Base-by-base conservation (phyloP, 352 stramenopile species). In the Aphanomyces astaci region DNA sequence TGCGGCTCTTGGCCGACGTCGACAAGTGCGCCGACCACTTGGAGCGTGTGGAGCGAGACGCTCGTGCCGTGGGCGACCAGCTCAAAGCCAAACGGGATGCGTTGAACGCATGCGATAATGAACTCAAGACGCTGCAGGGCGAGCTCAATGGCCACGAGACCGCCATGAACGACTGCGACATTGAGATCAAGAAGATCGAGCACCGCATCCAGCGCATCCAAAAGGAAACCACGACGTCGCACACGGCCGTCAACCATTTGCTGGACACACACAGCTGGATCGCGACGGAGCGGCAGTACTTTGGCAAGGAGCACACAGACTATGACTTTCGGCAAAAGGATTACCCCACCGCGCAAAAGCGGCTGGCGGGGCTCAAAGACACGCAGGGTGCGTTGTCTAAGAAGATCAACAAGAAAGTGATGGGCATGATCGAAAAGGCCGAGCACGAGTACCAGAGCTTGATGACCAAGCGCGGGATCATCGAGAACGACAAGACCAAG, bases 371-470 rank as follows among this genome's bases (percentile, higher is more conserved):
- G 31, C 72, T 99, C 1, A 94, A 98, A 76, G 81, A 88, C 71
- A 94, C 95, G 45, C 96, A 99, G 74, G 90, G 88, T 27, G 81
- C 81, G 45, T 74, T 99, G 49, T 95, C 81, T 0, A 98, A 98
- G 74, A 99, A 99, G 72, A 98, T 99, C 68, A 99, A 99, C 82
- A 99, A 99, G 76, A 99, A 99, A 72, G 97, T 99, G 4, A 99
- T 99, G 95, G 96, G 94, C 33, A 99, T 99, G 96, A 99, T 99
- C 74, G 97, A 99, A 62, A 99, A 98, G 80, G 96, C 97, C 0
- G 97, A 99, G 77, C 87, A 96, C 53, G 96, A 99, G 74, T 99
- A 99, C 78, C 94, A 98, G 51, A 96, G 98, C 15, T 80, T 99
- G 64, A 94, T 98, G 75, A 90, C 96, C 71, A 99, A 99, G 80